Percentiles rank a stretch among this genome's conserved stretches.
phyloP scores from a whole-genome alignment of 2,329 filamentous ascomycete species.

The Trichoderma oligosporum region DNA sequence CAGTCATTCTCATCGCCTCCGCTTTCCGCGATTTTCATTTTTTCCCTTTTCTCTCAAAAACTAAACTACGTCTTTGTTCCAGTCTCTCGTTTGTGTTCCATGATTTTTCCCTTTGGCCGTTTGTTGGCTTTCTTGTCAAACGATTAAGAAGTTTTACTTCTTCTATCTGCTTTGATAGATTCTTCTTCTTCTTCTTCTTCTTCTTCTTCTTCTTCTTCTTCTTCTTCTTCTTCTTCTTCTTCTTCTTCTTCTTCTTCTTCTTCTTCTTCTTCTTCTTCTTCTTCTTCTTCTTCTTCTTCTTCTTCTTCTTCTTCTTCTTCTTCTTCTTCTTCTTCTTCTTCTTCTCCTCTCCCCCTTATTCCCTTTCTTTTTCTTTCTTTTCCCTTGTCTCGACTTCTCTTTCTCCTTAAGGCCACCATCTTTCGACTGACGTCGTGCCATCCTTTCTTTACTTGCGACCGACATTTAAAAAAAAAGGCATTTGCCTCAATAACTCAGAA shows the following conservation, averaged over 20 bases:
- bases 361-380: neutral
- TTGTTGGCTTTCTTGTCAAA: constrained; percentile 4
- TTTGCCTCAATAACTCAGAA: neutral
- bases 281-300: neutral
- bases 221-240: neutral
- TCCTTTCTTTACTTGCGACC: neutral
- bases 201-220: neutral
- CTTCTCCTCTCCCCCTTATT: neutral
- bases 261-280: neutral
- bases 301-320: neutral
- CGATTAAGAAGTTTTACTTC: constrained; percentile 1
- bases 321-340: neutral
- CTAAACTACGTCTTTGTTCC: constrained; percentile 11
- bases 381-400: neutral
- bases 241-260: neutral
- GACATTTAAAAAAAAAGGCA: neutral
- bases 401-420: neutral
- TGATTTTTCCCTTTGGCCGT: constrained; percentile 7
- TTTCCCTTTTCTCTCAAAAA: constrained; percentile 3
- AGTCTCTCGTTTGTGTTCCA: constrained; percentile 16
- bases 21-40: neutral
- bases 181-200: neutral
- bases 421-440: constrained; percentile 5
- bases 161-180: constrained; percentile 12
- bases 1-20: constrained; percentile 5